These are phyloP conservation scores for Botryobasidium botryosum DNA, from an alignment of 768 basidiomycete genomes.

Conservation along the genomic window DNA sequence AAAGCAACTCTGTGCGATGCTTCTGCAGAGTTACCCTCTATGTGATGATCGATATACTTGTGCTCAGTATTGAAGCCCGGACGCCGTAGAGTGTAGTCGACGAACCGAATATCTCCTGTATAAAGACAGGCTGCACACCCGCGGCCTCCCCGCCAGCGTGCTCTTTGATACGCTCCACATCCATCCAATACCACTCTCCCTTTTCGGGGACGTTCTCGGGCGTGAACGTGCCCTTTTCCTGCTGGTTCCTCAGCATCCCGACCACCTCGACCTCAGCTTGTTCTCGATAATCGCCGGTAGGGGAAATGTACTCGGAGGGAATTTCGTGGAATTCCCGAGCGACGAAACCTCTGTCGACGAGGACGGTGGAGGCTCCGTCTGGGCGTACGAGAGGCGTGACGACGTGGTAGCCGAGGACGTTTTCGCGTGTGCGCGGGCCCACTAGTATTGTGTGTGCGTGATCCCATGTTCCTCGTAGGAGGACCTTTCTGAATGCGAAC, in stretches of 20 bases:
- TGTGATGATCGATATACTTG: constrained; percentile 1
- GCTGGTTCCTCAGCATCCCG: constrained; percentile 72
- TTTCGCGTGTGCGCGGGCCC: constrained; percentile 75
- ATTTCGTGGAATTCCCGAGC: constrained; percentile 28
- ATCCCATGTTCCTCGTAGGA: constrained; percentile 62
- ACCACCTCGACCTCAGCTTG: constrained; percentile 50
- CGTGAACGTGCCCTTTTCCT: constrained; percentile 57
- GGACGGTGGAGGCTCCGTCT: constrained; percentile 56
- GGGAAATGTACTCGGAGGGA: constrained; percentile 11
- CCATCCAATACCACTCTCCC: constrained; percentile 86
- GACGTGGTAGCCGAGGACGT: constrained; percentile 74
- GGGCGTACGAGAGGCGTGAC: constrained; percentile 71
- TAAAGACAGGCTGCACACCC: constrained; percentile 69
- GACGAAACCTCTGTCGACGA: constrained; percentile 90
- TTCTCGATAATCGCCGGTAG: constrained; percentile 16
- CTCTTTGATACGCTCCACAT: constrained; percentile 64
- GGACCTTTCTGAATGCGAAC: constrained; percentile 76
- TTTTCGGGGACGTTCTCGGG: constrained; percentile 70
- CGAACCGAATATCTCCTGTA: constrained; percentile 86
- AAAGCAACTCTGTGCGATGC: constrained; percentile 37
- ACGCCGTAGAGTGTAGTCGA: constrained; percentile 6
- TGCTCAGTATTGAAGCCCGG: not conserved
- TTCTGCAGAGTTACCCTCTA: constrained; percentile 78
- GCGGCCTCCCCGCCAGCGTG: constrained; percentile 54
- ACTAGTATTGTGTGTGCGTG: constrained; percentile 62